These are phyloP conservation scores for Nothopassalora personata DNA, from an alignment of 2,329 filamentous ascomycete genomes.

Conservation along the genomic window DNA sequence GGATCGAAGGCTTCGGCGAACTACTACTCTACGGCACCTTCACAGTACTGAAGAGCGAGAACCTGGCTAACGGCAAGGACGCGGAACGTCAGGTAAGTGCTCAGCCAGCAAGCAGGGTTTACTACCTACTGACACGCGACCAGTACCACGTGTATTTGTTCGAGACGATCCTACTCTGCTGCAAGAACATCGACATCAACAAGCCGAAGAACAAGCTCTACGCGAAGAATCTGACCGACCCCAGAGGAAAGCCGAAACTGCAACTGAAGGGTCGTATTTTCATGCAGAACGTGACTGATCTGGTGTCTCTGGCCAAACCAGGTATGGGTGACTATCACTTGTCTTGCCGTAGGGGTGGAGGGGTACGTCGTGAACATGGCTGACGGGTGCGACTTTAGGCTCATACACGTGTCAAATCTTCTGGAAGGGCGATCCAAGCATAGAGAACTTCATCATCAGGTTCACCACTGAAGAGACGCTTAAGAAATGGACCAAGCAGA, in stretches of 20 bases:
- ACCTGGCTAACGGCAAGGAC: conserved; percentile 58
- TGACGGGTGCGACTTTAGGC: conserved; percentile 47
- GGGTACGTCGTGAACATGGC: conserved; percentile 26
- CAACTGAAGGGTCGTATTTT: conserved; percentile 97
- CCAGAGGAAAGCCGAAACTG: conserved; percentile 68
- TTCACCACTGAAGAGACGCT: conserved; percentile 88
- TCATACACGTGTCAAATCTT: conserved; percentile 96
- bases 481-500: conserved; percentile 81
- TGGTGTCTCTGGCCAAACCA: conserved; percentile 80
- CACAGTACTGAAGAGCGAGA: conserved; percentile 68
- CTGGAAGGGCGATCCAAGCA: conserved; percentile 94
- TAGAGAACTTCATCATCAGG: conserved; percentile 93
- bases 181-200: conserved; percentile 85
- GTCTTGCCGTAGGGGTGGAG: conserved; percentile 18
- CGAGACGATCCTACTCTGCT: conserved; percentile 89
- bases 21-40: conserved; percentile 85
- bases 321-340: conserved; percentile 52
- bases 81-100: conserved; percentile 79
- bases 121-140: neutral
- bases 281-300: conserved; percentile 97
- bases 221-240: conserved; percentile 65
- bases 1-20: conserved; percentile 84
- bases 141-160: conserved; percentile 98
- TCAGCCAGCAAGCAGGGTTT: neutral
- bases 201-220: conserved; percentile 70